Base-by-base conservation (phyloP, 2,329 filamentous ascomycete genomes). In the Microcera coccophila region DNA sequence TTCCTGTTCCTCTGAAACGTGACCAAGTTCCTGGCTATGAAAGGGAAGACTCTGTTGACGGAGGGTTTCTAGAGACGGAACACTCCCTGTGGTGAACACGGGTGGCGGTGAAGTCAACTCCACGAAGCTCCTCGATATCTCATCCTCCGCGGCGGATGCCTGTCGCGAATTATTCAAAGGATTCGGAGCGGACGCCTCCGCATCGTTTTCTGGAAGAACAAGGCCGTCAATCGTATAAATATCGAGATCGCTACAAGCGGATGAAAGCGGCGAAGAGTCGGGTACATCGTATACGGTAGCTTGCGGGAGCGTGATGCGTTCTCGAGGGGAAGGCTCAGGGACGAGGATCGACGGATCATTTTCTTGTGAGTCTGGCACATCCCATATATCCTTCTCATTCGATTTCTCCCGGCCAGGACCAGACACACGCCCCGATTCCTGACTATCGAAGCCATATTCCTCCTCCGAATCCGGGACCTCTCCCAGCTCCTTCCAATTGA, bases 391-490 rank as follows among this genome's bases (percentile, higher is more conserved):
- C 4, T 42, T 37, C 8, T 47, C 35, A 4, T 48, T 31, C 15
- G 47, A 44, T 17, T 45, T 46, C 12, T 50, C 38, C 14, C 41
- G 38, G 15, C 44, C 34, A 3, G 18, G 22, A 4, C 38, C 15
- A 17, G 31, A 39, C n/a, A 39, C 28, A 28, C 42, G 19, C 16
- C 45, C 29, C 10, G 42, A 38, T 33, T 61, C 53, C 44, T 68
- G 60, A 45, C 59, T 66, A 44, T 73, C 70, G 47, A 68, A 69
- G 41, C 57, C 67, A 50, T 62, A 64, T 36, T 74, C 72, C 44
- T 74, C 72, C 54, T 75, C 72, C 48, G 72, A 75, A 59, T 75
- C 72, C 44, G 73, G 72, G 51, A 75, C 66, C 57, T 73, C 71
- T 55, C 72, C 73, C 59, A 71, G 58, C 53, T 72, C 69, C 66